These are phyloP conservation scores for Paramecium biaurelia DNA, from an alignment of 73 alveolate genomes.

Conservation along the genomic window DNA sequence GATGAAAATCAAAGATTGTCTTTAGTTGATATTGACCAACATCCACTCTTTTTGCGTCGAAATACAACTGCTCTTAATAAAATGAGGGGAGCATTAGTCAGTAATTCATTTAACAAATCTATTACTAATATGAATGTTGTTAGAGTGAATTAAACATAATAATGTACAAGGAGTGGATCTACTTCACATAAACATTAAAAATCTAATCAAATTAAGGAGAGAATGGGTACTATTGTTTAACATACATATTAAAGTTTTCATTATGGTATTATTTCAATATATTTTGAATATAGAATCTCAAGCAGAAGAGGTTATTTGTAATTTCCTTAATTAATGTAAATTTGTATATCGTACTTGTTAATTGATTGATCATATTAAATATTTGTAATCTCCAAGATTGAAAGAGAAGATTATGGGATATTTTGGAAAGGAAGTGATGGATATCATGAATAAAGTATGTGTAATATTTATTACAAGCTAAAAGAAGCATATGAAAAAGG, in stretches of 20 bases:
- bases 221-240: background rate
- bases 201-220: background rate
- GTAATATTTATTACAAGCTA: background rate
- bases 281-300: background rate
- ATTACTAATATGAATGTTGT: background rate
- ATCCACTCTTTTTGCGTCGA: background rate
- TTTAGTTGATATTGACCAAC: background rate
- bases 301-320: background rate
- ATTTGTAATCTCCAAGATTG: background rate
- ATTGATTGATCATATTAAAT: background rate
- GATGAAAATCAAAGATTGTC: conserved; percentile 10
- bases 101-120: conserved; percentile 34
- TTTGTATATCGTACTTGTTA: conserved; percentile 20
- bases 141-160: background rate
- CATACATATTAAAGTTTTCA: conserved; percentile 13
- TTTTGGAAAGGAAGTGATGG: conserved; percentile 17
- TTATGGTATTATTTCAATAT: background rate
- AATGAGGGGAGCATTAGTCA: background rate
- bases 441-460: conserved; percentile 10
- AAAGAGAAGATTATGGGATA: background rate
- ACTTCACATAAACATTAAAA: conserved; percentile 27
- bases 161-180: conserved; percentile 21
- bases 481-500: conserved; percentile 45
- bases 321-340: background rate
- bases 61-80: conserved; percentile 10